Percentiles rank a stretch among this genome's conserved stretches.
phyloP scores from a whole-genome alignment of 2,329 filamentous ascomycete species.

The Lecanicillium sp. region DNA sequence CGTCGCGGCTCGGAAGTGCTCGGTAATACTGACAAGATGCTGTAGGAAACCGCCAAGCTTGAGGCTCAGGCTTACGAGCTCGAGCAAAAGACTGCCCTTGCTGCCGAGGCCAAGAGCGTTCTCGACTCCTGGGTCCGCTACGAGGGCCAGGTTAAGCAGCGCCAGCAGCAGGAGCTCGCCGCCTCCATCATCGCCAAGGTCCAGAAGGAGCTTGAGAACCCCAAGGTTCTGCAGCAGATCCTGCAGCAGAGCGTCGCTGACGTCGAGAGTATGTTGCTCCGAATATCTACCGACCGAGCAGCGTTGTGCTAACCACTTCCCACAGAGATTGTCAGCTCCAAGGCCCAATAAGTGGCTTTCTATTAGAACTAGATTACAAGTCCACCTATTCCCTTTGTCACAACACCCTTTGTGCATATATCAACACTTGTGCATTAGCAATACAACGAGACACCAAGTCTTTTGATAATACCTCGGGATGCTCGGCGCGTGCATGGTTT shows the following conservation, averaged over 20 bases:
- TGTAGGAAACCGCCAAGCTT: constrained; percentile 88
- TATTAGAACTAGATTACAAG: constrained; percentile 32
- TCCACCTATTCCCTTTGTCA: constrained; percentile 46
- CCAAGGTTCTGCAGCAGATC: constrained; percentile 95
- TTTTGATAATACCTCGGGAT: constrained; percentile 12
- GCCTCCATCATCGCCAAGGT: constrained; percentile 94
- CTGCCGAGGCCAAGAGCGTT: constrained; percentile 87
- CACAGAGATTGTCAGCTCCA: constrained; percentile 56
- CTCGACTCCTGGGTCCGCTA: constrained; percentile 99
- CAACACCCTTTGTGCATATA: constrained; percentile 46
- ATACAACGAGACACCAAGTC: constrained; percentile 37
- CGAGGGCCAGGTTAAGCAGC: constrained; percentile 96
- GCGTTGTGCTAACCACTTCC: constrained; percentile 27
- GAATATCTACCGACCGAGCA: not conserved
- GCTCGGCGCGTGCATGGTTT: not conserved
- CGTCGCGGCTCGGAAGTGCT: constrained; percentile 21
- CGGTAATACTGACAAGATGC: not conserved
- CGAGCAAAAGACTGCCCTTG: constrained; percentile 90
- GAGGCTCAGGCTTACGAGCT: constrained; percentile 96
- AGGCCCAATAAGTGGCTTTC: constrained; percentile 52
- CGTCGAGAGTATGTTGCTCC: constrained; percentile 72
- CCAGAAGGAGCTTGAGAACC: constrained; percentile 97
- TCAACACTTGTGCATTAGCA: constrained; percentile 58
- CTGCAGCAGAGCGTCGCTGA: constrained; percentile 93
- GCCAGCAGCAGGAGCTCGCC: constrained; percentile 94